Evolutionary conservation across 352 stramenopile genomes (phyloP), one percentile per base, ranked within the genome.

Genomic region (Phytophthora sp.): DNA sequence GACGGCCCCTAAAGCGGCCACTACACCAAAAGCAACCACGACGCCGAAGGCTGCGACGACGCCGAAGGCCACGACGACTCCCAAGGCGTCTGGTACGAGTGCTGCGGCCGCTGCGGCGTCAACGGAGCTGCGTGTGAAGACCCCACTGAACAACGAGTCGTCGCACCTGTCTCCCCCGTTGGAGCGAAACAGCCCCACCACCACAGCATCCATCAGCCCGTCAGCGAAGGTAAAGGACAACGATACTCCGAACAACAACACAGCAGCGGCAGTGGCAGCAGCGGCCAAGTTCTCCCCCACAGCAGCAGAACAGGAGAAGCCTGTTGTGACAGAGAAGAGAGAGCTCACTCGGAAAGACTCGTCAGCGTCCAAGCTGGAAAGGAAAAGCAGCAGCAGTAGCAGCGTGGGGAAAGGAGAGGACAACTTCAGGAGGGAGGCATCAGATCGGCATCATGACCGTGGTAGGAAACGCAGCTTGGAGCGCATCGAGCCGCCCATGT

Each of bases 101-200:
- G 38, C 35, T 3, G 23, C 53, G 13, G 13, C 26, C 15, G 32
- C 11, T 20, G 38, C 27, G 21, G 53, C 54, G 24, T 62, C 63
- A n/a, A 60, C 42, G 18, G 68, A 69, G 32, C 42, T 86, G 43
- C 74, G 77, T 46, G 77, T 86, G 18, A 83, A 84, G 51, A 84
- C 74, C 11, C 72, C 74, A 24, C 54, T 63, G 45, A 74, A 74
- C 24, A 62, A 64, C 9, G 74, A 81, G 54, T 74, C 63, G 31
- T 87, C 77, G 20, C 77, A 87, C 10, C 66, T 87, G 48, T 87
- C 77, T 8, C 77, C 77, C 41, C 72, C 74, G 13, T 24, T 84
- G 62, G 74, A 81, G 26, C 67, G 67, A 20, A 80, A 66, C 56
- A 87, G 68, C 35, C 73, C 69, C 23, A 65, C 69, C 15, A 69